Base-by-base conservation (phyloP, 495 filamentous ascomycete species). In the Penicillium parvum region DNA sequence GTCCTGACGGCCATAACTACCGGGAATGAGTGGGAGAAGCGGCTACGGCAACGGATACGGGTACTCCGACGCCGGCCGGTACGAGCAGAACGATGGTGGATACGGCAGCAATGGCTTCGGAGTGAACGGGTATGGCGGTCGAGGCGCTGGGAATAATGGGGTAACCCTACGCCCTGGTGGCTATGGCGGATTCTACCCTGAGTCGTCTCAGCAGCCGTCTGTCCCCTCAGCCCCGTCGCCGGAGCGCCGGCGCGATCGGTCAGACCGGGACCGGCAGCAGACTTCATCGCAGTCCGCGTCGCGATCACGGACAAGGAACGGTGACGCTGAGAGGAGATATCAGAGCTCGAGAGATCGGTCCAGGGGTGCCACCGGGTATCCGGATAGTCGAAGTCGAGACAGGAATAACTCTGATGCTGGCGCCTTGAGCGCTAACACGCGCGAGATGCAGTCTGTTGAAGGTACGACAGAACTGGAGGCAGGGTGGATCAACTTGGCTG, bases 41-140 rank as follows among this genome's bases (percentile, higher is more conserved):
- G 60, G 63, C 32, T 67, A 72, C 57, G 56, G 58, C 22, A 68
- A 71, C 56, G 68, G 69, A 48, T 65, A 71, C 58, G 67, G 65
- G 41, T 63, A 70, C 53, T 56, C 65, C 66, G 66, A 67, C 41
- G 22, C 60, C 51, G 55, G 55, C 50, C 65, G 65, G 25, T 64
- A 71, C 49, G 68, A 68, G 28, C 50, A 52, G 37, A 50, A 53
- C n/a, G 64, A 70, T 47, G 63, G 60, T 22, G 57, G 60, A 36
- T 68, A 71, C 39, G 57, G 60, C 40, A 60, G 40, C 38, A 55
- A 46, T 22, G 53, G 49, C 45, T 46, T 63, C 30, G 64, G 56
- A 12, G 56, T 57, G 33, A 68, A 68, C 37, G 61, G 64, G 12
- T 65, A 66, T 32, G 39, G 47, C 29, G 65, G 62, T 32, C 50